phyloP scores from a whole-genome alignment of 768 basidiomycete species.

The Suillus discolor region DNA sequence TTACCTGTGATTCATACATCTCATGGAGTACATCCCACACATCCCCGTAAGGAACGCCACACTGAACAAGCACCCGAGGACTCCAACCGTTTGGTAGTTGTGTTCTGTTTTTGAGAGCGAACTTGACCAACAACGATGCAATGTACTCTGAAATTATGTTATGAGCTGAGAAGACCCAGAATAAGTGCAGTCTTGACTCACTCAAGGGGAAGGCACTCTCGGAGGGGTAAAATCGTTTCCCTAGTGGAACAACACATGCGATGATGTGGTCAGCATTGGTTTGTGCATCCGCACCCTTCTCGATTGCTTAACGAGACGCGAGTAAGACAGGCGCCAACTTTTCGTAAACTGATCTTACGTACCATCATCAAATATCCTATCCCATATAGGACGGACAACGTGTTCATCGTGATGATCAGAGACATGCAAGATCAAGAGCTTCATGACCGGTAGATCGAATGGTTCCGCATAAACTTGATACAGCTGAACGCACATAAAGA shows the following conservation, averaged over 20 bases:
- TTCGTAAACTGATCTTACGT: constrained; percentile 23
- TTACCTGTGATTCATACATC: constrained; percentile 87
- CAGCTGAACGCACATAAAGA: constrained; percentile 51
- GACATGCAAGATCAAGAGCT: constrained; percentile 89
- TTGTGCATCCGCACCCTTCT: constrained; percentile 56
- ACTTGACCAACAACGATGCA: constrained; percentile 73
- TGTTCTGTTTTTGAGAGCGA: constrained; percentile 61
- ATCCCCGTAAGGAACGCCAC: constrained; percentile 77
- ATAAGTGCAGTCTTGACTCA: constrained; percentile 39
- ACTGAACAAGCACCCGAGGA: constrained; percentile 75
- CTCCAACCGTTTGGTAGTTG: constrained; percentile 80
- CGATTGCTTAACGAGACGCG: constrained; percentile 43
- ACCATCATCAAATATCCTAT: constrained; percentile 83
- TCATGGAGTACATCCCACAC: constrained; percentile 86
- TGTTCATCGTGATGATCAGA: constrained; percentile 90
- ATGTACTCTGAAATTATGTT: constrained; percentile 59
- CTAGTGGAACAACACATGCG: constrained; percentile 67
- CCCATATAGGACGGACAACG: constrained; percentile 86
- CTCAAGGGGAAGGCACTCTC: constrained; percentile 88
- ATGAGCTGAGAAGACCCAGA: background rate
- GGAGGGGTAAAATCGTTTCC: constrained; percentile 88
- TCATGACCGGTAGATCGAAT: constrained; percentile 80
- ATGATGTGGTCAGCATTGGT: constrained; percentile 64
- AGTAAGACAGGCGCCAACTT: constrained; percentile 4
- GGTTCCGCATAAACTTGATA: constrained; percentile 88